A percentile compares a stretch with the other conserved stretches of the same genome.
These are phyloP conservation scores for Hypomyces rosellus DNA, from an alignment of 2,329 filamentous ascomycete genomes.

Conservation along the genomic window DNA sequence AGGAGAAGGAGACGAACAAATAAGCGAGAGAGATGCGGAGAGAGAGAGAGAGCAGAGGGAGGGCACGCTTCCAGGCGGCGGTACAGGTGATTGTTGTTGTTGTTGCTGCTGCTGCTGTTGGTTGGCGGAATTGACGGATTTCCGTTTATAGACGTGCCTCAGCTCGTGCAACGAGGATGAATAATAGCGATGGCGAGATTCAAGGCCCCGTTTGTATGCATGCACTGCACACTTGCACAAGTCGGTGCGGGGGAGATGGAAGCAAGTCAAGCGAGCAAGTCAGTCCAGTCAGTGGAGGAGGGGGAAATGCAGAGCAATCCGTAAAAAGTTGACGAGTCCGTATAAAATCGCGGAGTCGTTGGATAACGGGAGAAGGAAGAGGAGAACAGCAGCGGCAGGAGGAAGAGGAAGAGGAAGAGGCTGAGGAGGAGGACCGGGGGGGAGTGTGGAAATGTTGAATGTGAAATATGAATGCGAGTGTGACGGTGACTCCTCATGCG, in stretches of 20 bases:
- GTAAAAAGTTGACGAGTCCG: too few relatives aligned
- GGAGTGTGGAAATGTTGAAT: too few relatives aligned
- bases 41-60: background rate
- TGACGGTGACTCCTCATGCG: background rate
- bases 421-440: too few relatives aligned
- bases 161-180: background rate
- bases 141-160: too few relatives aligned
- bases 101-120: background rate
- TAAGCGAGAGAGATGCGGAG: background rate
- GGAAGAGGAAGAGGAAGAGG: too few relatives aligned
- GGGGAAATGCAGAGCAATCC: constrained; percentile 3
- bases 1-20: background rate
- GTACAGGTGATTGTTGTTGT: constrained; percentile 1
- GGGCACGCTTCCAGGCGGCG: background rate
- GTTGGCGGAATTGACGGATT: too few relatives aligned
- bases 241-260: background rate
- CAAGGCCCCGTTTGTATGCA: background rate
- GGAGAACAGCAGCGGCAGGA: too few relatives aligned
- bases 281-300: background rate
- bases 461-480: too few relatives aligned
- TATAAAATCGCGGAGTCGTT: too few relatives aligned
- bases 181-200: background rate
- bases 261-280: background rate
- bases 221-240: background rate
- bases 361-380: too few relatives aligned